phyloP scores from a whole-genome alignment of 352 stramenopile genomes.

The Phytophthora constricta region DNA sequence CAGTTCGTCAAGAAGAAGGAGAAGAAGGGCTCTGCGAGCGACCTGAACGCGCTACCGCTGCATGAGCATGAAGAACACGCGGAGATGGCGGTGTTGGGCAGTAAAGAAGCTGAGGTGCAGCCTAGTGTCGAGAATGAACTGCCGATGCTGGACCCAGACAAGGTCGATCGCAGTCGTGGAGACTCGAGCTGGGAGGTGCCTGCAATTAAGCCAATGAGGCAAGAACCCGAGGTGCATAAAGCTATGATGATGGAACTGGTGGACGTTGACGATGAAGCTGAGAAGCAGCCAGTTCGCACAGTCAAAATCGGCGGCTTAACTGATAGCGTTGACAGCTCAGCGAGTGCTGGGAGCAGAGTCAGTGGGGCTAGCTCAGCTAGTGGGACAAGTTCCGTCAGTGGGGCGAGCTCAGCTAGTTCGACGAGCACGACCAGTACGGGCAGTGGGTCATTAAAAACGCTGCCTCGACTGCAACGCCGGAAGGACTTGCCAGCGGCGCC shows the following conservation, averaged over 20 bases:
- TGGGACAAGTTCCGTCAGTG: constrained; percentile 10
- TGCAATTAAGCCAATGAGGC: constrained; percentile 6
- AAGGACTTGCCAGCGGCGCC: constrained; percentile 25
- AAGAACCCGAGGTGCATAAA: constrained; percentile 10
- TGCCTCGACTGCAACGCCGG: constrained; percentile 33
- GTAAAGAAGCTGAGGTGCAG: background rate
- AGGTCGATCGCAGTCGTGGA: constrained; percentile 39
- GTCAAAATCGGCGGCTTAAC: constrained; percentile 5
- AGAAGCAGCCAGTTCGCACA: constrained; percentile 22
- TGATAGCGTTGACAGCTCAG: constrained; percentile 8
- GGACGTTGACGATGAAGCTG: background rate
- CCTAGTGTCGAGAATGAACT: constrained; percentile 28
- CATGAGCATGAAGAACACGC: constrained; percentile 13
- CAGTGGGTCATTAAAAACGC: constrained; percentile 16
- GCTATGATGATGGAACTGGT: background rate
- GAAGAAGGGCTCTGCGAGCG: constrained; percentile 21
- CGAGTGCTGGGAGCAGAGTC: background rate
- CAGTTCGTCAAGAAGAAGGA: constrained; percentile 36
- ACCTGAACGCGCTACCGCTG: constrained; percentile 14
- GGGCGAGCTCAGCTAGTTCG: background rate
- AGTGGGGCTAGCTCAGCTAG: constrained; percentile 22
- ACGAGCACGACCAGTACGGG: background rate
- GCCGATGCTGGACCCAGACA: constrained; percentile 43
- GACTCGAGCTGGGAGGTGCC: constrained; percentile 53
- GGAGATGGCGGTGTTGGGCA: constrained; percentile 16